Conservation (phyloP, 495 filamentous ascomycete genomes). For the Antarctomyces pellizariae region DNA sequence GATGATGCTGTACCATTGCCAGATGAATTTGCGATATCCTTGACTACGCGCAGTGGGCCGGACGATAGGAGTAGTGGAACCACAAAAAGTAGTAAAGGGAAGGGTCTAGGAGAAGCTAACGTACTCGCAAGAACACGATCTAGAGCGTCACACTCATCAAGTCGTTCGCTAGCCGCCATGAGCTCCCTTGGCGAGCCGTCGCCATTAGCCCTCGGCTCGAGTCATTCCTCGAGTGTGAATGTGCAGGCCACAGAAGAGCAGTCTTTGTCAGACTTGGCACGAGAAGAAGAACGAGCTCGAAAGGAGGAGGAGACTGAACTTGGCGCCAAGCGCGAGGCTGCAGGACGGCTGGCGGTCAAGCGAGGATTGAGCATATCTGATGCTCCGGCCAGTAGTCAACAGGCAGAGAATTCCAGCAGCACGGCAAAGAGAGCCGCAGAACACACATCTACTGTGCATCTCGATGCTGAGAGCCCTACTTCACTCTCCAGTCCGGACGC, state of each 20-base stretch:
- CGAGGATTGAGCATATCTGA: constrained; percentile 33
- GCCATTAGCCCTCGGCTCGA: too few relatives aligned
- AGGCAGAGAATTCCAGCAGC: neutral
- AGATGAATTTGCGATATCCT: constrained; percentile 71
- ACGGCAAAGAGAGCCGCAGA: too few relatives aligned
- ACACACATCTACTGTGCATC: too few relatives aligned
- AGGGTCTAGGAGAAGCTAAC: constrained; percentile 29
- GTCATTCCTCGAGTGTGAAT: too few relatives aligned
- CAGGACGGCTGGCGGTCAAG: constrained; percentile 43
- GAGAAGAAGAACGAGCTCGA: constrained; percentile 48
- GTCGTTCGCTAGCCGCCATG: too few relatives aligned
- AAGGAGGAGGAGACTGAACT: constrained; percentile 48
- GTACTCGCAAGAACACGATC: constrained; percentile 30
- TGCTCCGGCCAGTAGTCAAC: neutral
- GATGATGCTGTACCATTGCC: constrained; percentile 82
- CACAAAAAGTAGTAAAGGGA: constrained; percentile 34
- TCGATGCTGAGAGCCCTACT: too few relatives aligned
- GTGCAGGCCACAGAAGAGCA: too few relatives aligned
- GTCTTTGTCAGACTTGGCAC: constrained; percentile 47
- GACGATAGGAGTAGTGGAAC: constrained; percentile 54
- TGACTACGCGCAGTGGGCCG: constrained; percentile 33
- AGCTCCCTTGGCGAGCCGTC: too few relatives aligned
- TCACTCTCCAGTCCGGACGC: too few relatives aligned
- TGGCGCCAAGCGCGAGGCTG: constrained; percentile 44
- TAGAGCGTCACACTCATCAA: constrained; percentile 26